Conservation (phyloP, 306 rosid genomes). For the Lablab purpureus region DNA sequence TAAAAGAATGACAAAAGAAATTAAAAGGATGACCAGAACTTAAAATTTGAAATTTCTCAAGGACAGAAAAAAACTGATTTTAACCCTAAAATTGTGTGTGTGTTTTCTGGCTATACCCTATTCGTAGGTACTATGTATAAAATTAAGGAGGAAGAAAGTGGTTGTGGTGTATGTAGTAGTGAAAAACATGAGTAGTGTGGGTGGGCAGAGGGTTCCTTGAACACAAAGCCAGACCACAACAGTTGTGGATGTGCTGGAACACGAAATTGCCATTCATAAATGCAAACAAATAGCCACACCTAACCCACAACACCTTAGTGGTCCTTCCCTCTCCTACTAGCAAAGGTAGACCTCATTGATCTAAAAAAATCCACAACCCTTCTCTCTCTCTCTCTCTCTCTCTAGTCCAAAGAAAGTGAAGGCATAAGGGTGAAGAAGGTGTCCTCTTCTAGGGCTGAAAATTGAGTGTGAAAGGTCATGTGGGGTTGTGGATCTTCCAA, state of each 20-base stretch:
- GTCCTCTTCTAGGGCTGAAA: slow-evolving; percentile 10
- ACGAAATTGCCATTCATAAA: slow-evolving; percentile 9
- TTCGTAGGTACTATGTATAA: too few species aligned
- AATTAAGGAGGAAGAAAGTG: not conserved
- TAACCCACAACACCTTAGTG: slow-evolving; percentile 12
- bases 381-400: not conserved
- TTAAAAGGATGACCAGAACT: too few species aligned
- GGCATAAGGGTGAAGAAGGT: slow-evolving; percentile 13
- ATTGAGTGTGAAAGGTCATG: slow-evolving; percentile 47
- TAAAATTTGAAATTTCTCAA: too few species aligned
- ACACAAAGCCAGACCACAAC: not conserved
- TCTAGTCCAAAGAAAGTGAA: slow-evolving; percentile 28
- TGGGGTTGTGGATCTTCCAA: slow-evolving; percentile 43
- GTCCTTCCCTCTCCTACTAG: slow-evolving; percentile 38
- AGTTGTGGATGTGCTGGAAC: slow-evolving; percentile 42
- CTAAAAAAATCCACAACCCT: not conserved
- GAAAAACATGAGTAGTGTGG: slow-evolving; percentile 23
- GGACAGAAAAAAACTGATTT: too few species aligned
- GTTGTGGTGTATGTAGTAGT: not conserved
- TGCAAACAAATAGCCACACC: slow-evolving; percentile 30
- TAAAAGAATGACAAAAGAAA: too few species aligned
- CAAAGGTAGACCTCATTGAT: not conserved
- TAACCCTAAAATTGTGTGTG: too few species aligned
- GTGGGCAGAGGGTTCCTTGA: not conserved
- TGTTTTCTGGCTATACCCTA: not conserved